Evolutionary conservation across 768 basidiomycete genomes (phyloP), one percentile per base, ranked within the genome.

Genomic region (Serendipita indica): DNA sequence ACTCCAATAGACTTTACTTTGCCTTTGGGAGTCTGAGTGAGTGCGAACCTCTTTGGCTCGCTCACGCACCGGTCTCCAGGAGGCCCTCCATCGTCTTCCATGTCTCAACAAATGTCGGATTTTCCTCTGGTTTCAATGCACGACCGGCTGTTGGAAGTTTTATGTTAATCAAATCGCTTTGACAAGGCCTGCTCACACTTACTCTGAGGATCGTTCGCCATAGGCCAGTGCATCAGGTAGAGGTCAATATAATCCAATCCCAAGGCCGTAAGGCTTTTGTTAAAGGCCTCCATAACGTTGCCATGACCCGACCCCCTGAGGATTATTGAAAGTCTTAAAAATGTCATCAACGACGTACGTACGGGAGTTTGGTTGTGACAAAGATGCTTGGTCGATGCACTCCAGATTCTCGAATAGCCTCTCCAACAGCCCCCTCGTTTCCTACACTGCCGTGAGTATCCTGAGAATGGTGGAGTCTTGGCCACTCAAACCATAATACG

Each of bases 1-100:
- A 83, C 77, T 6, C 80, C 80, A 58, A 78, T 75, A 2, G 68
- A 65, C 63, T 72, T 75, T 25, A 74, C 74, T 67, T 74, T 76
- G 33, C 73, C 73, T 70, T 25, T 61, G 56, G n/a, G 39, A 57
- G 16, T 43, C 27, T 18, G 10, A 54, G 30, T 10, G 16, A n/a
- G 30, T 20, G 10, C 16, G 10, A 54, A 28, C 16, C 22, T 10
- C 35, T 37, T 27, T 7, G n/a, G 12, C 20, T 22, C 28, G 57
- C 58, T 54, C 18, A 61, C 61, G n/a, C 46, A 66, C 69, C 71
- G 65, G 64, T 65, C 6, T 62, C 62, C 7, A 71, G 61, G 18
- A 72, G 62, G 45, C 66, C 65, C 60, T 71, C 70, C 71, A 73
- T 72, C 33, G 67, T 65, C 27, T 63, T 61, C 71, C 71, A 72